Base-by-base conservation (phyloP, 2,329 filamentous ascomycete species). In the Penicillium hordei region DNA sequence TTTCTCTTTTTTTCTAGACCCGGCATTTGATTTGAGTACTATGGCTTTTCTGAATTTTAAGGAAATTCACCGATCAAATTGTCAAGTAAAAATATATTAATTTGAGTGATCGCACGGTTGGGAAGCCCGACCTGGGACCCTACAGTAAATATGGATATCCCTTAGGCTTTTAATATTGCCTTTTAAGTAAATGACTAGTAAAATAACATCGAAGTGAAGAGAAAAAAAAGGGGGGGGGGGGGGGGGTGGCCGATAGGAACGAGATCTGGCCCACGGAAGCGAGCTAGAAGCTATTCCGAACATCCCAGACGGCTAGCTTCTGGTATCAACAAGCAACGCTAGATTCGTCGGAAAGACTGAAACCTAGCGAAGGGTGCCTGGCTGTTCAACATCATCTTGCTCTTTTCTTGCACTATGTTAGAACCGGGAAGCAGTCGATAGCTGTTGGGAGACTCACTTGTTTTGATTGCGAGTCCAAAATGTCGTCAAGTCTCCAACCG, bases 401-500 rank as follows among this genome's bases (percentile, higher is more conserved):
- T 38, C 29, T 27, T 21, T 39, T 9, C 21, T 36, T 23, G 4
- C 2, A 31, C 21, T 17, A 5, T 19, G 40, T 53, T 6, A 60
- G 42, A 31, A 42, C 1, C 5, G 31, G 12, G 7, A 51, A 39
- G 1, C 4, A 17, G 9, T 21, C 8, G 1, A 15, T 6, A 0
- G 3, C 2, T 40, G 34, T 34, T 17, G 36, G 13, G 21, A 23
- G n/a, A 23, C 56, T 55, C 15, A 63, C 60, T 52, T 61, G 3
- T 36, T 12, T 8, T 52, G 31, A 4, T 23, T 23, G 12, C 48
- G 42, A 13, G 25, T 29, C 66, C 67, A 69, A 6, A 65, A 29
- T 1, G 25, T 19, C 2, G 27, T 53, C 51, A 72, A 27, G 25
- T 75, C 73, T 3, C 72, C 72, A 23, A 75, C 76, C 5, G 82